Evolutionary conservation across 129 eudicot species (phyloP).

Genomic region (Glebionis coronaria): DNA sequence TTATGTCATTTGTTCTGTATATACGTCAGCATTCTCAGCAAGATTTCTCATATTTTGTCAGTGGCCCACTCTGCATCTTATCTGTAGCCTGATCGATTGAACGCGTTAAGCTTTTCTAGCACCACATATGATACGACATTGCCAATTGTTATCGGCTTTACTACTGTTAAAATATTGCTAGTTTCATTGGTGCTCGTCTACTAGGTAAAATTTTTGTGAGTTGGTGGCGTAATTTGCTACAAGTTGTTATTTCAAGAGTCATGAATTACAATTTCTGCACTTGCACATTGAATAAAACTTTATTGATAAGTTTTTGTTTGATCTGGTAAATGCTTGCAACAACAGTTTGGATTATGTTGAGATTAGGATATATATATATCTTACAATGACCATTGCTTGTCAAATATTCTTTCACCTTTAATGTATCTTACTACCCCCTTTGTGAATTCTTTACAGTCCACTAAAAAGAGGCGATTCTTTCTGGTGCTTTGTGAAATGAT

Average conservation of each 20-base stretch:
- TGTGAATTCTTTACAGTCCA: too few species aligned
- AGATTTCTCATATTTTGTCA: background rate
- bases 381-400: too few species aligned
- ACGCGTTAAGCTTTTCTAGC: background rate
- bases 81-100: background rate
- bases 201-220: background rate
- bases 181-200: background rate
- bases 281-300: too few species aligned
- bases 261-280: too few species aligned
- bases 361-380: too few species aligned
- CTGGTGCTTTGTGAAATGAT: constrained; percentile 4
- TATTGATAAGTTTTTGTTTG: too few species aligned
- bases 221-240: background rate
- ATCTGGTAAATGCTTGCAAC: too few species aligned
- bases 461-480: too few species aligned
- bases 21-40: background rate
- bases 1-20: background rate
- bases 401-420: too few species aligned
- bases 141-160: background rate
- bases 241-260: background rate
- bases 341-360: too few species aligned
- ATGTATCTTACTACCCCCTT: too few species aligned
- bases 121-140: background rate
- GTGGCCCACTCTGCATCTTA: background rate
- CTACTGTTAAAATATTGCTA: background rate